Percentiles rank a stretch among this genome's conserved stretches.
phyloP scores from a whole-genome alignment of 2,329 filamentous ascomycete genomes.

The Tolypocladium ophioglossoides region DNA sequence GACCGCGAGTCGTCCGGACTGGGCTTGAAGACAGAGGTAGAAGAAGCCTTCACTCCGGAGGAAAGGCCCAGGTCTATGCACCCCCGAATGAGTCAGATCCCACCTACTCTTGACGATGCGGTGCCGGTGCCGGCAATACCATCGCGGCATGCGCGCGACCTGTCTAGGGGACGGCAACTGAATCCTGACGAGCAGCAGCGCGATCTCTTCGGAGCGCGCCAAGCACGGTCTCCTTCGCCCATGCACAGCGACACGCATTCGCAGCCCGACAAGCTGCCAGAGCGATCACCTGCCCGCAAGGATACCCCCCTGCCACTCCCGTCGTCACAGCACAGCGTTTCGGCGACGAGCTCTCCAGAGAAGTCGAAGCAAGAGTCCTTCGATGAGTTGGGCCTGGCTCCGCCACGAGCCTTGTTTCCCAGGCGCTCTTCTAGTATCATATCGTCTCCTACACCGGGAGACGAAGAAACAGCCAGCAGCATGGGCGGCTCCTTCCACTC shows the following conservation, averaged over 20 bases:
- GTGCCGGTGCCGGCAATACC: conserved; percentile 36
- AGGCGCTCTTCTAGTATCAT: conserved; percentile 49
- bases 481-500: conserved; percentile 48
- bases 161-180: conserved; percentile 28
- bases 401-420: conserved; percentile 37
- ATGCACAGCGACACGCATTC: conserved; percentile 30
- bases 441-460: conserved; percentile 55
- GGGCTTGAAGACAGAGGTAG: conserved; percentile 43
- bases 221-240: conserved; percentile 47
- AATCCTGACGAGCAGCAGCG: conserved; percentile 27
- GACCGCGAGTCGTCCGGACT: conserved; percentile 19
- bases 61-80: conserved; percentile 63
- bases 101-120: conserved; percentile 36
- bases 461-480: conserved; percentile 54
- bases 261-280: conserved; percentile 14
- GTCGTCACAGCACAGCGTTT: conserved; percentile 21
- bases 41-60: conserved; percentile 39
- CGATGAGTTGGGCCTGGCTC: conserved; percentile 40
- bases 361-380: conserved; percentile 34
- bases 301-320: conserved; percentile 21
- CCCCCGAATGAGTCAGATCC: conserved; percentile 58
- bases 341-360: conserved; percentile 30
- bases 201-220: conserved; percentile 40
- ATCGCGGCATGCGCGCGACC: conserved; percentile 28
- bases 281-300: conserved; percentile 19